Conservation (phyloP, 352 stramenopile genomes). For the Peronospora destructor region DNA sequence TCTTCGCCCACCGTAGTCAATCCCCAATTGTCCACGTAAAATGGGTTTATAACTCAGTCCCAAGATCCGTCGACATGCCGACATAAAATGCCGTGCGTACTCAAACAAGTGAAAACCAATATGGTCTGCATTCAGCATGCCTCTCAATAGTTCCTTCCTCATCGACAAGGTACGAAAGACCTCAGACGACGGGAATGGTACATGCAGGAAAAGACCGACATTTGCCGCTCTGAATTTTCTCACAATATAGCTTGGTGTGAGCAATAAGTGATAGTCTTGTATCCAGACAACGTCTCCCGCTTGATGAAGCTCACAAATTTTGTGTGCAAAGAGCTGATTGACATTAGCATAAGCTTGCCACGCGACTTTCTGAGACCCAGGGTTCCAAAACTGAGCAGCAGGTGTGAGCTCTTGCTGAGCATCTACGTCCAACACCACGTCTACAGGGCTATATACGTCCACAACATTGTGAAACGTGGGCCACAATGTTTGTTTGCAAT, state of each 20-base stretch:
- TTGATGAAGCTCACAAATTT: constrained; percentile 72
- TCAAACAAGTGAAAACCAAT: constrained; percentile 93
- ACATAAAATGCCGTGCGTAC: constrained; percentile 90
- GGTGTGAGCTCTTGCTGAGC: constrained; percentile 20
- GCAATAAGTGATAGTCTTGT: constrained; percentile 96
- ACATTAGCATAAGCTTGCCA: constrained; percentile 93
- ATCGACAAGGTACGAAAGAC: constrained; percentile 96
- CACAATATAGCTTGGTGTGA: constrained; percentile 94
- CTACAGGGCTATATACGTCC: constrained; percentile 79
- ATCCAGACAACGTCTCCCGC: constrained; percentile 92
- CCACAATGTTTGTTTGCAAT: constrained; percentile 96
- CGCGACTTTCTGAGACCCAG: constrained; percentile 52
- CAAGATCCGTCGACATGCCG: constrained; percentile 88
- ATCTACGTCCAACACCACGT: constrained; percentile 46
- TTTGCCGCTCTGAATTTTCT: constrained; percentile 82
- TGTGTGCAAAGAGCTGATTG: constrained; percentile 90
- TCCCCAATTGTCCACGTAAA: constrained; percentile 83
- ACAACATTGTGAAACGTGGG: constrained; percentile 95
- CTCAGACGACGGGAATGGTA: constrained; percentile 96
- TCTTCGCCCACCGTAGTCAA: constrained; percentile 92
- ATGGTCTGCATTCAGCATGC: constrained; percentile 88
- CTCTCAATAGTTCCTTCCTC: constrained; percentile 84
- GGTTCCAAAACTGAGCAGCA: constrained; percentile 51
- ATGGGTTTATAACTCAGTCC: constrained; percentile 91
- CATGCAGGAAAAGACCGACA: constrained; percentile 96